Evolutionary conservation across 2,329 filamentous ascomycete species (phyloP).

Genomic region (Domatiomyces catenatus): DNA sequence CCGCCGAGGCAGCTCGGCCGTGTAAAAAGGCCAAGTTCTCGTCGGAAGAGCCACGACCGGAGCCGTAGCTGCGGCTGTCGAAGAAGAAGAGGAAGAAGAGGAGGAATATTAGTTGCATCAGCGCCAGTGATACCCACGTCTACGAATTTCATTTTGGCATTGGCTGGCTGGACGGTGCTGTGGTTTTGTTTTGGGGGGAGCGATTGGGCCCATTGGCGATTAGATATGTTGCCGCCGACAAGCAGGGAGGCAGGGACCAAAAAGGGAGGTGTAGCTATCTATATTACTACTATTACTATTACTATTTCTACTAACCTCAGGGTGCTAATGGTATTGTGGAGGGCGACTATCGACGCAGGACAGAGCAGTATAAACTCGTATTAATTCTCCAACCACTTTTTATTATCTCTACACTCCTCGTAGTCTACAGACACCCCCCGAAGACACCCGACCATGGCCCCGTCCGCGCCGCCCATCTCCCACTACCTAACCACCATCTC

Average conservation of each 20-base stretch:
- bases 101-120: constrained; percentile 1
- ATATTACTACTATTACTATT: no score
- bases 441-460: neutral
- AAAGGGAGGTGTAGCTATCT: neutral
- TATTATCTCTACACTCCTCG: no score
- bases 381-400: no score
- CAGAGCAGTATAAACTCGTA: no score
- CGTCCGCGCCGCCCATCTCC: neutral
- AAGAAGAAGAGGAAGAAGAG: neutral
- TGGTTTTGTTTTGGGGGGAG: neutral
- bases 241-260: neutral
- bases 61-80: neutral
- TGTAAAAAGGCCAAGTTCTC: constrained; percentile 13
- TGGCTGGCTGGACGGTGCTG: neutral
- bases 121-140: constrained; percentile 10
- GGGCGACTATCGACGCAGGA: no score
- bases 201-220: neutral
- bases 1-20: constrained; percentile 8
- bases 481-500: neutral
- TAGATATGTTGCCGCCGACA: neutral
- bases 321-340: neutral
- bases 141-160: constrained; percentile 8
- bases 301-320: no score
- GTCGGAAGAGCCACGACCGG: constrained; percentile 1
- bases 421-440: no score